Evolutionary conservation across 2,329 filamentous ascomycete species (phyloP), one percentile per base, ranked within the genome.

Genomic region (Ophioceras dolichostomum): DNA sequence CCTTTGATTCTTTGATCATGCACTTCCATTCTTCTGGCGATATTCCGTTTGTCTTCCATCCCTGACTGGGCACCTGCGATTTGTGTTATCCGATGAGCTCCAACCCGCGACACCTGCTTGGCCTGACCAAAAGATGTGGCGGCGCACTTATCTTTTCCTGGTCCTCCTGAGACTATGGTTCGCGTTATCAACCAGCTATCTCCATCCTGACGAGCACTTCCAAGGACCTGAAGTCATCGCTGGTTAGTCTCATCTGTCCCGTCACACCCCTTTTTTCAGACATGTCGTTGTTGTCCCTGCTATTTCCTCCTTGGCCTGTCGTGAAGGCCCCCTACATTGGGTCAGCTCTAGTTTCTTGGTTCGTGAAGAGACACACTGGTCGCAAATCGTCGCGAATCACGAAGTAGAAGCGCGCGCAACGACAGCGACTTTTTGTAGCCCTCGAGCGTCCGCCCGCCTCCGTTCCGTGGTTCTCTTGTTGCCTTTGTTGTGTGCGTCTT

Each of bases 201-300:
- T 98, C 33, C 91, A 98, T 59, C 91, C 91, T 5, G 91, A 98
- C 64, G 91, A 98, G 70, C 91, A 96, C 67, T 98, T 98, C 53
- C 91, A 98, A 64, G 91, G 91, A 26, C 91, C 91, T 13, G 91
- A 98, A 66, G 81, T 96, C 46, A 91, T 96, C 53, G 88, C 89
- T 53, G 89, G 89, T 95, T 75, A 48, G 79, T 33, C 18, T n/a
- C n/a, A n/a, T n/a, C n/a, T n/a, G n/a, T n/a, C n/a, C n/a, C n/a
- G n/a, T n/a, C n/a, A n/a, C n/a, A n/a, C n/a, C n/a, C n/a, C n/a
- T n/a, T n/a, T n/a, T n/a, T n/a, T n/a, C n/a, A n/a, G n/a, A n/a
- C n/a, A n/a, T n/a, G n/a, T n/a, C n/a, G n/a, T n/a, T n/a, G n/a
- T n/a, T n/a, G n/a, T n/a, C n/a, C n/a, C n/a, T n/a, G n/a, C n/a